These are phyloP conservation scores for Leccinellum rugosiceps DNA, from an alignment of 768 basidiomycete genomes.

Conservation along the genomic window DNA sequence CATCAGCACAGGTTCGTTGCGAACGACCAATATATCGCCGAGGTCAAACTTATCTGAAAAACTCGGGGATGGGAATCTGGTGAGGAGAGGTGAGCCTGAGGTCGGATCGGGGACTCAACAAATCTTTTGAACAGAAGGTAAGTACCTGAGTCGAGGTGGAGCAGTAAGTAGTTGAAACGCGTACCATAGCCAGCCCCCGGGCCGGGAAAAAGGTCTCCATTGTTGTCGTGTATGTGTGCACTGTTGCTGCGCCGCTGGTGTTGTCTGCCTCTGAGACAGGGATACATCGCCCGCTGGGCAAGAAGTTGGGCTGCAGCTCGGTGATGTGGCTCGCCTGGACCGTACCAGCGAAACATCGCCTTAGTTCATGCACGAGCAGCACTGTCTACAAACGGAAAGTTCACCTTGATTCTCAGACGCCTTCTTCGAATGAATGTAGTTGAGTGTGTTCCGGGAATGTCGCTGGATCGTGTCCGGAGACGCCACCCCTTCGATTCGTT, in stretches of 20 bases:
- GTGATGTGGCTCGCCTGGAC: conserved; percentile 52
- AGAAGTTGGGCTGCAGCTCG: conserved; percentile 45
- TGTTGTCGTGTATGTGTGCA: conserved; percentile 46
- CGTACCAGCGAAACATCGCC: no score
- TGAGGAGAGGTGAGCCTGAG: conserved; percentile 39
- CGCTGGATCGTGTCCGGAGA: no score
- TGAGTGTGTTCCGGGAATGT: no score
- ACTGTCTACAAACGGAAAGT: not conserved
- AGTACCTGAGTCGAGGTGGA: not conserved
- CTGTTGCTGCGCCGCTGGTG: no score
- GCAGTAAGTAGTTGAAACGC: not conserved
- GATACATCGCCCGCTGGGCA: conserved; percentile 53
- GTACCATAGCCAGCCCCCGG: conserved; percentile 60
- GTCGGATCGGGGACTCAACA: conserved; percentile 40
- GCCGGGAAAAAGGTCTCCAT: conserved; percentile 57
- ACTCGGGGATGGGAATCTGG: conserved; percentile 42
- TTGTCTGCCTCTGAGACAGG: conserved; percentile 42
- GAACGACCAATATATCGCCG: conserved; percentile 29
- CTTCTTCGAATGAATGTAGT: no score
- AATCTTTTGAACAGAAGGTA: conserved; percentile 38
- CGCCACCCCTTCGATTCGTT: no score
- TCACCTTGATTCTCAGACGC: conserved; percentile 37
- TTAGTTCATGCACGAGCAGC: no score
- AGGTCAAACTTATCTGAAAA: conserved; percentile 45
- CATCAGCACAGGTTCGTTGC: conserved; percentile 45